phyloP scores from a whole-genome alignment of 2,329 filamentous ascomycete species.

The Aspergillus sp. region DNA sequence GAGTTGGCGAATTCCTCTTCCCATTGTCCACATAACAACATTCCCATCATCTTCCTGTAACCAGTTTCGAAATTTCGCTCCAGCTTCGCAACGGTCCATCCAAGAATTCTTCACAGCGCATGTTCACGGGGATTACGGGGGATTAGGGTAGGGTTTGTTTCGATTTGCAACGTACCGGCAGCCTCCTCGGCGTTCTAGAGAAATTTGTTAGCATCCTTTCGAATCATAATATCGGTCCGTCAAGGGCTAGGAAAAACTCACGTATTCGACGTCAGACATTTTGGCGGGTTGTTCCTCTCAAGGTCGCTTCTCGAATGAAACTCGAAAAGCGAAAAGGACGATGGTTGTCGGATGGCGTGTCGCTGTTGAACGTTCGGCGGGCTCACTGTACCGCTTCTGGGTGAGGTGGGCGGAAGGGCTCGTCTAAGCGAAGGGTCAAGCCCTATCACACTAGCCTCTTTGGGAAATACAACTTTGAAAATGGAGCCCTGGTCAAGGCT shows the following conservation, averaged over 20 bases:
- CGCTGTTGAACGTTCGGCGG: constrained; percentile 34
- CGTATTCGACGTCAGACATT: constrained; percentile 89
- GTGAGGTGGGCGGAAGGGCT: constrained; percentile 38
- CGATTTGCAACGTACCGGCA: constrained; percentile 61
- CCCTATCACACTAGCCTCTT: constrained; percentile 37
- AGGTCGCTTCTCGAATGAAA: constrained; percentile 45
- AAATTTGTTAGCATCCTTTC: constrained; percentile 37
- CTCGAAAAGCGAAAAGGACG: constrained; percentile 47
- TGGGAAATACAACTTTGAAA: constrained; percentile 10
- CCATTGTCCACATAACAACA: not conserved
- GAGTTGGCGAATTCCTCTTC: constrained; percentile 4
- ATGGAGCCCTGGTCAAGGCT: constrained; percentile 1
- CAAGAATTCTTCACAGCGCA: constrained; percentile 1
- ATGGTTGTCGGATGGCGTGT: constrained; percentile 39
- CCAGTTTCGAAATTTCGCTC: constrained; percentile 13
- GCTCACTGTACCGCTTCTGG: constrained; percentile 29
- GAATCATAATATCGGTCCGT: not conserved
- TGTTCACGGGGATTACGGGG: constrained; percentile 4
- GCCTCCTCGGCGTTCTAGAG: constrained; percentile 91
- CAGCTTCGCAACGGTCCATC: constrained; percentile 6
- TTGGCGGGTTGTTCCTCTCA: constrained; percentile 54
- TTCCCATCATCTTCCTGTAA: constrained; percentile 15
- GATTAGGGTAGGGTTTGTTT: constrained; percentile 15
- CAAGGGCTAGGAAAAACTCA: constrained; percentile 54
- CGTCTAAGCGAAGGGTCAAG: constrained; percentile 47